Evolutionary conservation across 768 basidiomycete species (phyloP), one percentile per base, ranked within the genome.

Genomic region (Boletellus ananiceps): DNA sequence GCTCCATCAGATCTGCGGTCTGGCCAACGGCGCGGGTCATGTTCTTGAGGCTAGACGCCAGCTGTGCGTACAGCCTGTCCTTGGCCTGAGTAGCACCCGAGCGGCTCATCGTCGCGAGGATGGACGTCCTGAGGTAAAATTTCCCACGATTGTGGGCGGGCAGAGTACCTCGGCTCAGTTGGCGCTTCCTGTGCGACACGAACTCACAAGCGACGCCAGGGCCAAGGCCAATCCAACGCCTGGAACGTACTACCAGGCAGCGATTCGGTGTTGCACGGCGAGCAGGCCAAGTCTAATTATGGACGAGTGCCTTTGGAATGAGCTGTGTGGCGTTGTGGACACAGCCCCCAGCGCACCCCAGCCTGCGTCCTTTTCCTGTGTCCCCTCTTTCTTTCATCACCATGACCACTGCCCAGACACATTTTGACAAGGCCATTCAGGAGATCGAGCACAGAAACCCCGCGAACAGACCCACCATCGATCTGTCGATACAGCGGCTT

Each of bases 1-100:
- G 79, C 61, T 85, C 88, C 66, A 88, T 85, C 19, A 91, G 74
- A 57, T 83, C 83, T 33, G 88, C 84, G 1, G 89, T 88, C 56
- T 82, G 84, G 21, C 76, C 73, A 42, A 92, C 75, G 0, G 84
- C 82, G 16, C 79, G 69, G 43, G 83, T 80, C 67, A 92, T 82
- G 42, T 83, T 73, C 25, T 78, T 78, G 3, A 93, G 66, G 40
- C 81, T 84, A 41, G 78, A 74, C 4, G 88, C 78, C 3, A 93
- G 78, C 61, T 91, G 88, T 34, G 78, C 75, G 60, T 93, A 93
- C 19, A 92, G 81, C 47, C 88, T 70, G 57, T 90, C 83, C 68
- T 93, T 93, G 32, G 85, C 80, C 54, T 86, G 85, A 0, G 83
- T 84, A n/a, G n/a, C n/a, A n/a, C n/a, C n/a, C 4, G 60, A 41